Conservation (phyloP, 1,284 basidiomycete genomes). For the Ceratobasidium sp. region DNA sequence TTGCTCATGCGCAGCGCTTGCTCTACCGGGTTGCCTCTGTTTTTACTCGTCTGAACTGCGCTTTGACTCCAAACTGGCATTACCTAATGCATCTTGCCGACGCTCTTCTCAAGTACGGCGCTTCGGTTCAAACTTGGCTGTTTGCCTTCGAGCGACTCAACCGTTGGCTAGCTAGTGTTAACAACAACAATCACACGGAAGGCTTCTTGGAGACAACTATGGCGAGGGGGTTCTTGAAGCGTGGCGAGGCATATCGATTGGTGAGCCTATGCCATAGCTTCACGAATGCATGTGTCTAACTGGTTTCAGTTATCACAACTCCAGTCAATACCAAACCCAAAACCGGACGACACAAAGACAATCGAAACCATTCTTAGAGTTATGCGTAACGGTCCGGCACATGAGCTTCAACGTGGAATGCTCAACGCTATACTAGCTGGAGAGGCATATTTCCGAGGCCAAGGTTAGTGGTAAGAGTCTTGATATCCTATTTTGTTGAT, state of each 20-base stretch:
- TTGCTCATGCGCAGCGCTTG: not conserved
- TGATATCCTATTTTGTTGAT: not conserved
- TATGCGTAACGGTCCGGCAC: not conserved
- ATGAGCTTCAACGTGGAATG: not conserved
- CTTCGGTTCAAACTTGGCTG: too few species aligned
- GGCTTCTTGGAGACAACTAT: not conserved
- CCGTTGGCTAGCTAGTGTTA: not conserved
- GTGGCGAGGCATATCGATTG: not conserved
- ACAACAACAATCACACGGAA: not conserved
- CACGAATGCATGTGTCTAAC: too few species aligned
- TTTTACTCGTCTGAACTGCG: not conserved
- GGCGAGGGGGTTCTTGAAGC: not conserved
- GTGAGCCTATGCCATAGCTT: not conserved
- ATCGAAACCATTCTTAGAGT: not conserved
- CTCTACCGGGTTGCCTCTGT: not conserved
- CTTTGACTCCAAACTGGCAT: not conserved
- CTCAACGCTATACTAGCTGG: not conserved
- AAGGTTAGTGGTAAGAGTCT: not conserved
- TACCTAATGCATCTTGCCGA: not conserved
- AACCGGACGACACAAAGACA: not conserved
- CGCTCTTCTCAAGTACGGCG: not conserved
- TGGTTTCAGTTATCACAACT: not conserved
- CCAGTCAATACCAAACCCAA: not conserved
- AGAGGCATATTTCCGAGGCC: conserved; percentile 1
- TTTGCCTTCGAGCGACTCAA: not conserved